Conservation (phyloP, 208 protist genomes). For the Endotrypanum monterogeii region DNA sequence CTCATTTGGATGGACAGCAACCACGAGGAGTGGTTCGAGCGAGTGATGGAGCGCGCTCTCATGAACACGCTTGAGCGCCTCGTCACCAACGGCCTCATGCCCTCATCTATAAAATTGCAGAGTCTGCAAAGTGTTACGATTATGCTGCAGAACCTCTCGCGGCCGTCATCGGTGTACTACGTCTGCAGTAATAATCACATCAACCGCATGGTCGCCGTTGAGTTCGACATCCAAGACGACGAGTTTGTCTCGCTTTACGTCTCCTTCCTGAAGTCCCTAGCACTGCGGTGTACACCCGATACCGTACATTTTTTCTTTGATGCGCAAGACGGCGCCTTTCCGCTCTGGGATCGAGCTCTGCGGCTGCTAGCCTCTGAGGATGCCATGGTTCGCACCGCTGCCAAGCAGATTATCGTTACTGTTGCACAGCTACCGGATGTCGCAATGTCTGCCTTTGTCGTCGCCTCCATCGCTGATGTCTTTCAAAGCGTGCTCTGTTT, state of each 20-base stretch:
- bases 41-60: constrained; percentile 62
- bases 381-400: constrained; percentile 76
- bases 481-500: constrained; percentile 36
- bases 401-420: constrained; percentile 81
- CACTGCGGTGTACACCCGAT: constrained; percentile 69
- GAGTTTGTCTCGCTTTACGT: constrained; percentile 81
- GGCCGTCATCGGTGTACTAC: constrained; percentile 67
- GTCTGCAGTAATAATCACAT: constrained; percentile 89
- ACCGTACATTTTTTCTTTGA: constrained; percentile 90
- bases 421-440: constrained; percentile 62
- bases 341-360: constrained; percentile 67
- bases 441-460: constrained; percentile 50
- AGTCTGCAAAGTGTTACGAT: constrained; percentile 72
- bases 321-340: constrained; percentile 51
- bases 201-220: constrained; percentile 83
- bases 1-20: constrained; percentile 87
- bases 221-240: constrained; percentile 77
- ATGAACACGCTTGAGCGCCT: constrained; percentile 74
- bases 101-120: constrained; percentile 62
- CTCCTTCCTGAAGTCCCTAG: constrained; percentile 87
- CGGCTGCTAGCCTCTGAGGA: constrained; percentile 60
- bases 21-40: constrained; percentile 64
- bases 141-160: constrained; percentile 77
- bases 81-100: constrained; percentile 59
- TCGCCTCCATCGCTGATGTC: constrained; percentile 43